Evolutionary conservation across 305 asterid genomes (phyloP).

Genomic region (Fraxinus paxiana): DNA sequence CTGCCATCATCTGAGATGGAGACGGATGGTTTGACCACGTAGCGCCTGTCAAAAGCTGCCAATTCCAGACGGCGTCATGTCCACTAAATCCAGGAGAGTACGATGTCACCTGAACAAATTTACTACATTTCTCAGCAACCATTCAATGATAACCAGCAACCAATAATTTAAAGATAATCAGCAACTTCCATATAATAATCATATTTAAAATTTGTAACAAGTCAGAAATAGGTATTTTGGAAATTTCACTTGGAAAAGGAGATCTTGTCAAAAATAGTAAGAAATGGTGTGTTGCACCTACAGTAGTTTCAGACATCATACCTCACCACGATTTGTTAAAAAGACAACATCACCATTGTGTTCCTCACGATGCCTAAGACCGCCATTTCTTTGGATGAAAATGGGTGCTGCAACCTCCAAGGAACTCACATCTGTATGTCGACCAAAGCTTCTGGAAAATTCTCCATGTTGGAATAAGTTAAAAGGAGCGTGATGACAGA

Average conservation of each 20-base stretch:
- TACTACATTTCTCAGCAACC: slow-evolving; percentile 7
- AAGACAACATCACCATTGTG: slow-evolving; percentile 90
- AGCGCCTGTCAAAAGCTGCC: slow-evolving; percentile 86
- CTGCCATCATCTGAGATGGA: slow-evolving; percentile 67
- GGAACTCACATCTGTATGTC: slow-evolving; percentile 51
- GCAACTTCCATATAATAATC: neutral
- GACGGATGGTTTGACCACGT: slow-evolving; percentile 94
- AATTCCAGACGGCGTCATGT: slow-evolving; percentile 83
- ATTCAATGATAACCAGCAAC: neutral
- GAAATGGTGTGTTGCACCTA: neutral
- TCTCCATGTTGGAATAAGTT: slow-evolving; percentile 83
- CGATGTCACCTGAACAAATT: slow-evolving; percentile 67
- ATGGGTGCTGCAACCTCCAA: slow-evolving; percentile 93
- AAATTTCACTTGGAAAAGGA: neutral
- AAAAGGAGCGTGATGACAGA: slow-evolving; percentile 86
- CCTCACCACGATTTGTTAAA: slow-evolving; percentile 97
- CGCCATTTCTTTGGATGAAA: slow-evolving; percentile 76
- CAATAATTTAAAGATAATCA: neutral
- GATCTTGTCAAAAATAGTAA: neutral
- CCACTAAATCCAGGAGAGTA: slow-evolving; percentile 89
- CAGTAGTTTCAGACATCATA: slow-evolving; percentile 26
- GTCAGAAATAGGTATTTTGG: neutral
- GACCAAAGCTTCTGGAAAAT: slow-evolving; percentile 64
- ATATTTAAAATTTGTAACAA: neutral
- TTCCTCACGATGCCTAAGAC: slow-evolving; percentile 81